Evolutionary conservation across 768 basidiomycete genomes (phyloP), one percentile per base, ranked within the genome.

Genomic region (Trametopsis cervina): DNA sequence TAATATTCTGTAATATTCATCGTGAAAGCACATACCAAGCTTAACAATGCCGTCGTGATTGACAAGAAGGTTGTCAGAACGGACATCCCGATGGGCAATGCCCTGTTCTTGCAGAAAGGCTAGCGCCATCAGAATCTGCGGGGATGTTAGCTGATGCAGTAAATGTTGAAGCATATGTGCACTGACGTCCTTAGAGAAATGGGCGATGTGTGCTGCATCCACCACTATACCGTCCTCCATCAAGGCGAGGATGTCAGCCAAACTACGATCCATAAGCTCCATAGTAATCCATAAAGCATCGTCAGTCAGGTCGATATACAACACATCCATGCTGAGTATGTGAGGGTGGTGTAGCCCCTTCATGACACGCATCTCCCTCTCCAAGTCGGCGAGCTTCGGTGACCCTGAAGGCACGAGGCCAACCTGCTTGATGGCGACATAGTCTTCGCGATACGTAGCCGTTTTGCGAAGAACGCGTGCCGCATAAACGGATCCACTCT

Each of bases 191-290:
- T 74, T 76, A 2, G 86, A 73, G 64, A 91, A 88, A 59, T 85
- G 69, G 15, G 82, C 85, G 37, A 91, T 76, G 41, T 78, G 72
- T 54, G 77, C 69, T 64, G 92, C 89, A 49, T 77, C 74, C 42
- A 92, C 51, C 55, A 75, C 69, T 29, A 89, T 63, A 0, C 85
- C 86, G 51, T 78, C 71, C 11, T 68, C 74, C 5, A 77, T 77
- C 17, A 89, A 63, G 13, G 71, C 77, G 13, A 91, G 71, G 40
- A 92, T 75, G 61, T 92, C 89, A 56, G 89, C 89, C 55, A 92
- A 68, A 60, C 87, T 89, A 53, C 88, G 74, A 57, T 89, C 87
- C 89, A 92, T 89, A 25, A 91, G 76, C 62, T 90, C 88, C 89
- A 92, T 92, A 53, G 83, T 70, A 42, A 92, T 83, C 89, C 89